Conservation (phyloP, 1,284 basidiomycete species). For the Trichosporon ovoides region DNA sequence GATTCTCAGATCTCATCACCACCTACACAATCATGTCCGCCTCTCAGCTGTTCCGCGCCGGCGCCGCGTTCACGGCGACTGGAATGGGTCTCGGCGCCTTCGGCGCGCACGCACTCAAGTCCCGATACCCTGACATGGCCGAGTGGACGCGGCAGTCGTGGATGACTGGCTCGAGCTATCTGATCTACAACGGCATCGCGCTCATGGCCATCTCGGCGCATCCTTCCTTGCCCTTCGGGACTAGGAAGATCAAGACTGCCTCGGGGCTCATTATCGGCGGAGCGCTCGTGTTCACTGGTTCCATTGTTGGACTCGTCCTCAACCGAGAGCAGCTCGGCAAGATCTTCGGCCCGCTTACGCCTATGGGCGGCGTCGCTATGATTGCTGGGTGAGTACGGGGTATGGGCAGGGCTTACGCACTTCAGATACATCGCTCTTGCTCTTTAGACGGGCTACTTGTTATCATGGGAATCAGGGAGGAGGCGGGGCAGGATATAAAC, state of each 20-base stretch:
- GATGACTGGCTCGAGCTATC: conserved; percentile 43
- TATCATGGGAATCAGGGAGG: no score
- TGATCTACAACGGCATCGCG: conserved; percentile 70
- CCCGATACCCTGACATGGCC: conserved; percentile 37
- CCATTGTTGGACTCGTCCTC: conserved; percentile 62
- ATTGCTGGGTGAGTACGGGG: conserved; percentile 63
- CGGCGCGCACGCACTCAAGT: conserved; percentile 44
- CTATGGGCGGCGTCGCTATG: conserved; percentile 66
- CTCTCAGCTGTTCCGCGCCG: conserved; percentile 27
- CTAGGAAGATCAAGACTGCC: conserved; percentile 57
- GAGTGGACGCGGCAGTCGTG: conserved; percentile 36
- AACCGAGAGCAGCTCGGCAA: conserved; percentile 57
- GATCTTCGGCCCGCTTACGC: conserved; percentile 68
- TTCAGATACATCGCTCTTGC: conserved; percentile 26
- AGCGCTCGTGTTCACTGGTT: conserved; percentile 63
- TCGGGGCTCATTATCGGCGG: conserved; percentile 65
- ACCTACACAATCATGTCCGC: conserved; percentile 14
- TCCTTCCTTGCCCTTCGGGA: conserved; percentile 55
- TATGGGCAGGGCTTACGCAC: neutral
- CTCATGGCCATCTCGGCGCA: conserved; percentile 67
- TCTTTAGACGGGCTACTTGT: conserved; percentile 5
- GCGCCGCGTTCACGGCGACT: conserved; percentile 42
- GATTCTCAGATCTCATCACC: neutral
- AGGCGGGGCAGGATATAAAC: no score
- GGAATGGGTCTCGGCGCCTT: conserved; percentile 48